A percentile compares a stretch with the other conserved stretches of the same genome.
Conservation (phyloP, 2,329 filamentous ascomycete genomes). For the Exophiala xenobiotica region DNA sequence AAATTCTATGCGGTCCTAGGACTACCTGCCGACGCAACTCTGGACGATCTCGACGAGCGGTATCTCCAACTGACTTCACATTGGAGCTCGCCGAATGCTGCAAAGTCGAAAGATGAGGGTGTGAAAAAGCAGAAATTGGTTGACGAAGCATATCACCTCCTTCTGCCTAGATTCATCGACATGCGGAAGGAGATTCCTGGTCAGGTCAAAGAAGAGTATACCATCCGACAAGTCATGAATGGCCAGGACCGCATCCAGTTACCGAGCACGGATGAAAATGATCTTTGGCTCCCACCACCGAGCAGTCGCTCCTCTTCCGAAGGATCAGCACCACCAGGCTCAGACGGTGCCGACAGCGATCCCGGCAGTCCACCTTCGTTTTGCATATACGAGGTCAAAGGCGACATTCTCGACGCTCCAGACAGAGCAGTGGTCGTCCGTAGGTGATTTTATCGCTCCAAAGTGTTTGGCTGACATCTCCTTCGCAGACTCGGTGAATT, state of each 20-base stretch:
- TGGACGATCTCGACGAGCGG: slow-evolving; percentile 17
- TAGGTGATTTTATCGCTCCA: slow-evolving; percentile 27
- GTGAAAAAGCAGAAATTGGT: slow-evolving; percentile 6
- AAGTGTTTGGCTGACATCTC: neutral
- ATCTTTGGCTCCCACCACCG: slow-evolving; percentile 15
- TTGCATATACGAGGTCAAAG: slow-evolving; percentile 7
- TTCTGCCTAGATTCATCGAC: slow-evolving; percentile 9
- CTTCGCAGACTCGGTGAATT: slow-evolving; percentile 57
- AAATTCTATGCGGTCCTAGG: slow-evolving; percentile 7
- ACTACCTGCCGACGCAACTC: slow-evolving; percentile 4
- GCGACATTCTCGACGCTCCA: slow-evolving; percentile 55
- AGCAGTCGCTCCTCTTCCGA: slow-evolving; percentile 2
- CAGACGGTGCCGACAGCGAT: neutral
- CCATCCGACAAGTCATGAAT: slow-evolving; percentile 12
- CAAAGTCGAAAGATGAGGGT: neutral
- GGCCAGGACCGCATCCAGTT: slow-evolving; percentile 18
- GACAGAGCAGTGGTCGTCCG: slow-evolving; percentile 52
- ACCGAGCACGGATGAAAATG: slow-evolving; percentile 4
- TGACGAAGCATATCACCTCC: slow-evolving; percentile 16
- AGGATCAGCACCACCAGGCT: neutral
- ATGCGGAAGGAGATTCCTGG: neutral
- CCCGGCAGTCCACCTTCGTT: slow-evolving; percentile 5
- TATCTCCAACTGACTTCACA: slow-evolving; percentile 17
- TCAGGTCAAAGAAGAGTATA: neutral
- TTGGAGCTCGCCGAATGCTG: slow-evolving; percentile 6